Base-by-base conservation (phyloP, 192 early-diverging fungal species). In the Coemansia sp. region DNA sequence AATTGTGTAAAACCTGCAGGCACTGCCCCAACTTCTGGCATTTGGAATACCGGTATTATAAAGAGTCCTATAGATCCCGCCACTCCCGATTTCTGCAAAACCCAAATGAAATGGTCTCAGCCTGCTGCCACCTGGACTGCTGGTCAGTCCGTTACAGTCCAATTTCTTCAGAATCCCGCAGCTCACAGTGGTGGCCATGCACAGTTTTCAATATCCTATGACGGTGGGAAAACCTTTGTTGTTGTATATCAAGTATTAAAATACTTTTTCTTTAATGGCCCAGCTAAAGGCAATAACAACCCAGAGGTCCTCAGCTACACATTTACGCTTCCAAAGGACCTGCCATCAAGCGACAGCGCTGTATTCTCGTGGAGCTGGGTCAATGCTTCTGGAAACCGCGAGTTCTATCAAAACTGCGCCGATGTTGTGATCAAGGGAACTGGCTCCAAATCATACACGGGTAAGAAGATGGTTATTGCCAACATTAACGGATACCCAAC, bases 331-430 rank as follows among this genome's bases (percentile, higher is more conserved):
- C 89, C 89, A 5, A 57, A 45, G 9, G 63, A 72, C 7, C 63
- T 87, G 42, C 88, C 89, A 1, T 62, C 64, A 26, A 61, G 56
- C 21, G 69, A 83, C 41, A 67, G 47, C 1, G 84, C 70, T 8
- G 54, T 83, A 3, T 85, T 89, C 32, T 83, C 84, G 5, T 91
- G 90, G 89, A 71, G 85, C 16, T 92, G 91, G 91, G 87, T 89
- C 53, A 89, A 89, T 56, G 89, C 90, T n/a, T 70, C 85, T 10
- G 89, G 87, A 3, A 88, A 88, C 66, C 85, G 86, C 49, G 91
- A 92, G 77, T 90, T 85, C 63, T 92, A 92, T 71, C 88, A 86
- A 86, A 72, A 68, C 60, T 69, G 85, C 76, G 77, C 70, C 0
- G 65, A 74, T 9, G 69, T 79, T 0, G 61, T 47, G 1, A 74